Evolutionary conservation across 2,329 filamentous ascomycete species (phyloP).

Genomic region (Simplicillium aogashimaense): DNA sequence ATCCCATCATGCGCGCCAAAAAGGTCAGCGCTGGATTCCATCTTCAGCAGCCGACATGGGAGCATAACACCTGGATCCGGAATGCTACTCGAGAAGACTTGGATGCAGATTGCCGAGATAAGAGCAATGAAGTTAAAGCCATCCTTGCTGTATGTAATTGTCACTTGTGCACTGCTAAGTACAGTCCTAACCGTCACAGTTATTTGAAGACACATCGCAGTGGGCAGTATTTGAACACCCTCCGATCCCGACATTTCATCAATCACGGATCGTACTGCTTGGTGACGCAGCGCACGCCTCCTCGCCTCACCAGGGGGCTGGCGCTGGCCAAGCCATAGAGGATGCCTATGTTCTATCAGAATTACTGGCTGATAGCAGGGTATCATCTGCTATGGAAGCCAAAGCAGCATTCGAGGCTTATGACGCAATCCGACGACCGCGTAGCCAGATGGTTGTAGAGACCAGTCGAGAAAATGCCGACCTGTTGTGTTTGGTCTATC

Average conservation of each 20-base stretch:
- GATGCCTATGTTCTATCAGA: background rate
- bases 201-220: background rate
- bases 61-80: background rate
- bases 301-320: background rate
- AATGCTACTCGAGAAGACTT: background rate
- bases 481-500: background rate
- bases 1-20: slow-evolving; percentile 5
- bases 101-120: background rate
- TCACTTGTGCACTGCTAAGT: background rate
- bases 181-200: background rate
- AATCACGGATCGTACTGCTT: background rate
- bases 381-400: background rate
- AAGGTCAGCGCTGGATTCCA: slow-evolving; percentile 6
- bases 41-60: background rate
- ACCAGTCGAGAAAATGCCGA: background rate
- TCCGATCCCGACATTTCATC: background rate
- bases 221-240: background rate
- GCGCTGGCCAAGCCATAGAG: background rate
- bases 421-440: background rate
- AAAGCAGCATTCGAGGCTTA: background rate
- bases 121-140: background rate
- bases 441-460: background rate
- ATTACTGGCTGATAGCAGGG: background rate
- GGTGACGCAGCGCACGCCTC: background rate
- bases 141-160: background rate